phyloP scores from a whole-genome alignment of 192 early-diverging fungal species.

The Coemansia sp. region DNA sequence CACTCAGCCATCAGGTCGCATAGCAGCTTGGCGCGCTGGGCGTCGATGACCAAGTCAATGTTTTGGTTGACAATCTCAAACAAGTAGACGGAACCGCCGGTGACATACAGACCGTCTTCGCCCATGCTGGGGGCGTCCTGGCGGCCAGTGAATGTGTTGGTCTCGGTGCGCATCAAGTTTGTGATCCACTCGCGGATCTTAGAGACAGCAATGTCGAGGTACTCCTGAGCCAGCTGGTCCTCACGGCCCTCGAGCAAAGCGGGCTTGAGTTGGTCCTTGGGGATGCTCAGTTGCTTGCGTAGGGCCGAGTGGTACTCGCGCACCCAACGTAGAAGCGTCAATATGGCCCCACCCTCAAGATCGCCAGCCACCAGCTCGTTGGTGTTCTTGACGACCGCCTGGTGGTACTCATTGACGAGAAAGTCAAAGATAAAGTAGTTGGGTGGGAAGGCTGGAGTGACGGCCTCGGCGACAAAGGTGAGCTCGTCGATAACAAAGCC shows the following conservation, averaged over 20 bases:
- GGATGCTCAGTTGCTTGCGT: conserved; percentile 81
- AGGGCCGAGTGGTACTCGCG: conserved; percentile 91
- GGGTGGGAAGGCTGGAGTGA: conserved; percentile 85
- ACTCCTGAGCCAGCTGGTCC: conserved; percentile 84
- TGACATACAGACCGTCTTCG: conserved; percentile 76
- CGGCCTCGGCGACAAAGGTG: conserved; percentile 82
- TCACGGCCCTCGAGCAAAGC: conserved; percentile 91
- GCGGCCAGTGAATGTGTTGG: conserved; percentile 67
- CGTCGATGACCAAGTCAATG: conserved; percentile 82
- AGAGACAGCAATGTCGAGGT: conserved; percentile 83
- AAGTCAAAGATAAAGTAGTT: conserved; percentile 95
- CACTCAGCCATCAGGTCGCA: conserved; percentile 85
- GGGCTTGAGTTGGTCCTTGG: conserved; percentile 86
- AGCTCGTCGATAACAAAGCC: conserved; percentile 91
- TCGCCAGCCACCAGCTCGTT: conserved; percentile 70
- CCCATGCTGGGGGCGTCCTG: conserved; percentile 72
- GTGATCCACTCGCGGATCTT: conserved; percentile 91
- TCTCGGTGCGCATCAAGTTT: conserved; percentile 87
- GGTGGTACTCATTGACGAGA: conserved; percentile 95
- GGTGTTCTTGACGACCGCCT: conserved; percentile 80
- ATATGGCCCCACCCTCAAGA: conserved; percentile 87
- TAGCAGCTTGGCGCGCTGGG: conserved; percentile 86
- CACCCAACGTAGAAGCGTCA: conserved; percentile 85
- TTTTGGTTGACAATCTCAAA: conserved; percentile 99
- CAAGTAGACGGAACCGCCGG: conserved; percentile 77